Conservation (phyloP, 768 basidiomycete genomes). For the Pleurotus giganteus region DNA sequence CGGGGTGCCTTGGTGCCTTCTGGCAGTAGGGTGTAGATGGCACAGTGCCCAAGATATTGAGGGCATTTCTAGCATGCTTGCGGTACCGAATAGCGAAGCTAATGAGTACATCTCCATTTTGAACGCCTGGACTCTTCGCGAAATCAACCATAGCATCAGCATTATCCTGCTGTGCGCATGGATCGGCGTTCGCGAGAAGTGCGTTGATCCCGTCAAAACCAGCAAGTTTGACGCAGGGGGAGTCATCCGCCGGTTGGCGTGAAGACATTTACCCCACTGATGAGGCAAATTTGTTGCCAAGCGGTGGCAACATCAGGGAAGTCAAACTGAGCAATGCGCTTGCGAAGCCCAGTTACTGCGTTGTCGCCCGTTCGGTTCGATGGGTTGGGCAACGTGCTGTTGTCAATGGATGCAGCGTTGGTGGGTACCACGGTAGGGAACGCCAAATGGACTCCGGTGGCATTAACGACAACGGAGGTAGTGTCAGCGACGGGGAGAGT, state of each 20-base stretch:
- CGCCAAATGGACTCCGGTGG: slow-evolving; percentile 11
- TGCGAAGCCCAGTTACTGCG: slow-evolving; percentile 6
- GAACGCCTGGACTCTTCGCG: slow-evolving; percentile 41
- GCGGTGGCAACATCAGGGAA: slow-evolving; percentile 34
- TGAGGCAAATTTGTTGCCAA: slow-evolving; percentile 46
- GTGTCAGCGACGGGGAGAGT: background rate
- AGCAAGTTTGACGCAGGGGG: slow-evolving; percentile 40
- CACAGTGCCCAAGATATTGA: slow-evolving; percentile 38
- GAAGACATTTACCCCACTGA: slow-evolving; percentile 39
- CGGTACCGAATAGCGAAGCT: slow-evolving; percentile 41
- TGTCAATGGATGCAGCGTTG: slow-evolving; percentile 7
- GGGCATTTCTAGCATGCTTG: slow-evolving; percentile 40
- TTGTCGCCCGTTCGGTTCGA: slow-evolving; percentile 15
- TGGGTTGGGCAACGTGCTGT: slow-evolving; percentile 12
- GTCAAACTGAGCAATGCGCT: slow-evolving; percentile 27
- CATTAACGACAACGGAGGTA: slow-evolving; percentile 12
- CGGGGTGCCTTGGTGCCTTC: slow-evolving; percentile 35
- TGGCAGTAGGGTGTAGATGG: slow-evolving; percentile 48
- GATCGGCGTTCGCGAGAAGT: slow-evolving; percentile 41
- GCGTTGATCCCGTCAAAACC: slow-evolving; percentile 40
- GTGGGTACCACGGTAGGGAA: background rate
- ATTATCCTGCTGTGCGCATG: slow-evolving; percentile 47
- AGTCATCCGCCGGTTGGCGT: slow-evolving; percentile 16
- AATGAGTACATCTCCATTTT: slow-evolving; percentile 38
- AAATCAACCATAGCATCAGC: slow-evolving; percentile 52